Base-by-base conservation (phyloP, 345 rosid genomes). In the Lumnitzera littorea region DNA sequence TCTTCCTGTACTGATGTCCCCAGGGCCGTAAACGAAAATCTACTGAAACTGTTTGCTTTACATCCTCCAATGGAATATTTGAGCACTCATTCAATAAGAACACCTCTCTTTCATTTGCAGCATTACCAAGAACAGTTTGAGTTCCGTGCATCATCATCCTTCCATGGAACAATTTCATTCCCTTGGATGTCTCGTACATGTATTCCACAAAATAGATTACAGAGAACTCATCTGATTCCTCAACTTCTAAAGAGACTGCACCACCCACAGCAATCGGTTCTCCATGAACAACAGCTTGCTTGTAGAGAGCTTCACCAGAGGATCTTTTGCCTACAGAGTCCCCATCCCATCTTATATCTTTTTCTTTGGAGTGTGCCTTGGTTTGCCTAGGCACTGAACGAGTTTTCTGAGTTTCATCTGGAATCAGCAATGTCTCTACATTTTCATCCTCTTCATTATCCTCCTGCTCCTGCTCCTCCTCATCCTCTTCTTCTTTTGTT, bases 21-120 rank as follows among this genome's bases (percentile, higher is more conserved):
- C 96, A 85, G 56, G 83, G 89, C 63, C 75, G 52, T 51, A 67
- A 70, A 20, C 76, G 61, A 54, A 85, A 71, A 59, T 85, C 82
- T 11, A 78, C 69, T 16, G 53, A 58, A 15, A 58, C 76, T 27
- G 66, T 53, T 62, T 72, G 76, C 68, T 76, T 75, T 52, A 85
- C 64, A 52, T 82, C 78, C 36, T 62, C 74, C 54, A 85, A 64
- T 64, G 80, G 77, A 64, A 73, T 61, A 20, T 70, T 73, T 25
- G 63, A 61, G 71, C 91, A 88, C 29, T 74, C 74, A 67, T 81
- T 68, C 48, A 76, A 74, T 57, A 88, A 56, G 57, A 88, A 88
- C 15, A 88, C 67, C 63, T 88, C 91, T 48, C 91, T 81, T 69
- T 85, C 86, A 17, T 75, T 80, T 14, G 80, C 86, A 53, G 84